Conservation (phyloP, 306 rosid genomes). For the Pyrus communis region DNA sequence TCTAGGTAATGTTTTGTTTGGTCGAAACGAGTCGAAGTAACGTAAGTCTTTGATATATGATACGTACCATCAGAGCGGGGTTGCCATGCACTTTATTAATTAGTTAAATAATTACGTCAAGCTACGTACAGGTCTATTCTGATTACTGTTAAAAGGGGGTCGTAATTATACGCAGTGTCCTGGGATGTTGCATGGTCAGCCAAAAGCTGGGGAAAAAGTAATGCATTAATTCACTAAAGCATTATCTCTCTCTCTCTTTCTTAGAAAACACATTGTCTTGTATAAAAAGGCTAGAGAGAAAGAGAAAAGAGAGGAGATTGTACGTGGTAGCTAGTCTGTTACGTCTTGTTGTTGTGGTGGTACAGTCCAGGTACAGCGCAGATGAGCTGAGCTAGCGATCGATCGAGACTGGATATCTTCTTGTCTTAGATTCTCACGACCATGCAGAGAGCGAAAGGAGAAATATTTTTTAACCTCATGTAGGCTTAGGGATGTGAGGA, state of each 20-base stretch:
- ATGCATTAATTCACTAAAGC: conserved; percentile 20
- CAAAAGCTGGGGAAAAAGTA: conserved; percentile 32
- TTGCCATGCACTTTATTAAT: neutral
- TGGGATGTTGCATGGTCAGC: conserved; percentile 21
- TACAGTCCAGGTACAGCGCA: neutral
- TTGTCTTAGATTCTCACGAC: conserved; percentile 70
- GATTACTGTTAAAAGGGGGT: conserved; percentile 18
- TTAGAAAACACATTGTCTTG: conserved; percentile 6
- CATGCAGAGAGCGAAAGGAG: conserved; percentile 33
- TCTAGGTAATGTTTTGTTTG: neutral
- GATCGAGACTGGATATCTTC: conserved; percentile 11
- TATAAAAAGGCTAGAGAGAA: neutral
- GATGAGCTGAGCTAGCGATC: neutral
- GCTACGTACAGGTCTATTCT: neutral
- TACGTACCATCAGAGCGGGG: neutral
- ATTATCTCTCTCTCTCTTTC: neutral
- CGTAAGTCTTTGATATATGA: neutral
- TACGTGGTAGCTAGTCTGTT: neutral
- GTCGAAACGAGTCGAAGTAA: neutral
- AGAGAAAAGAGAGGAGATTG: neutral
- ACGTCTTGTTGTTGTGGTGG: neutral
- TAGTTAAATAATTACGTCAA: neutral
- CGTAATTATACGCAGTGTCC: conserved; percentile 33
- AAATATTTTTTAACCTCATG: conserved; percentile 24
- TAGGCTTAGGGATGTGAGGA: conserved; percentile 18